Base-by-base conservation (phyloP, 345 rosid genomes). In the Salix dunnii region DNA sequence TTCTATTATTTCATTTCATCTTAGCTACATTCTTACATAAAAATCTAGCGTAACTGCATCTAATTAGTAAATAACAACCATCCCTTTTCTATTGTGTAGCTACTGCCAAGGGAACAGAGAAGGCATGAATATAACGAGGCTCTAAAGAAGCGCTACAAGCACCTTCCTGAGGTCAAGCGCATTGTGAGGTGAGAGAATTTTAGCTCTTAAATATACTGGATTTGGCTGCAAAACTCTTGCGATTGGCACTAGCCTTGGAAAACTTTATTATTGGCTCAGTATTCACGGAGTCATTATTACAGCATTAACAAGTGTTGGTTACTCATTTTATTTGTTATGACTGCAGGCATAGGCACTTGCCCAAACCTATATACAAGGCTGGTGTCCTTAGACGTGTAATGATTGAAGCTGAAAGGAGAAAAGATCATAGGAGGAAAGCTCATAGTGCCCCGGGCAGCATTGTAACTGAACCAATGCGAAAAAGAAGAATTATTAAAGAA, bases 341-440 rank as follows among this genome's bases (percentile, higher is more conserved):
- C 82, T 74, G 78, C 93, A 95, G 99, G 87, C 94, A 96, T 79
- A 90, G 95, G 82, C 98, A 92, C 83, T 84, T 94, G 83, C 97
- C 98, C 0, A 96, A 87, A 82, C 87, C 98, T 73, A 87, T 96
- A 85, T 89, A 82, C 87, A 92, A 88, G 86, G 96, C 97, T 9
- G 80, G 74, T 55, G 70, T 33, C 12, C 76, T 86, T 17, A 81
- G 85, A 14, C 87, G 92, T 65, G 81, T 87, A 0, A 77, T 88
- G 82, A 82, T 78, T 30, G 96, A 92, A 27, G 87, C 97, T 2
- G 88, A 89, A 83, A 94, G 85, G 78, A 90, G 84, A 83, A 96
- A 94, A 87, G 91, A 86, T 25, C 90, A 87, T n/a, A 88, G 90
- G 75, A 88, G 91, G 77, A 96, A 86, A 87, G 97, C 96, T 65